These are phyloP conservation scores for Fusarium pilosicola DNA, from an alignment of 2,329 filamentous ascomycete genomes.

Conservation along the genomic window DNA sequence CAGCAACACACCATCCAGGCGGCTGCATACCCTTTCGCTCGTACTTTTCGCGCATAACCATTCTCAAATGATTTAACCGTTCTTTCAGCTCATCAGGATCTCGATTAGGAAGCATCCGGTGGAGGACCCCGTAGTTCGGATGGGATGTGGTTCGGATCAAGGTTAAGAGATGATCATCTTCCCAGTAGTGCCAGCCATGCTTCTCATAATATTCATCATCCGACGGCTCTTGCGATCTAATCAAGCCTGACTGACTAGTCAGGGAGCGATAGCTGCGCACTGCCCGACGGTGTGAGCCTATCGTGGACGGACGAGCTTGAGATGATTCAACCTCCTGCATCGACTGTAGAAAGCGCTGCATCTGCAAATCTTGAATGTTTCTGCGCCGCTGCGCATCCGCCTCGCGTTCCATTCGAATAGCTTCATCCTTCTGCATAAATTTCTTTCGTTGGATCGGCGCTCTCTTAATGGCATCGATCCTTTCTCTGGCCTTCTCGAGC, in stretches of 20 bases:
- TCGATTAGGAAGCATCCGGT: slow-evolving; percentile 26
- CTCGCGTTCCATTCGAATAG: slow-evolving; percentile 4
- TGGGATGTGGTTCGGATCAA: slow-evolving; percentile 34
- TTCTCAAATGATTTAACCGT: slow-evolving; percentile 35
- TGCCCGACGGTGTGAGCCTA: background rate
- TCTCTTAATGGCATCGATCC: slow-evolving; percentile 3
- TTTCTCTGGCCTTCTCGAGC: slow-evolving; percentile 17
- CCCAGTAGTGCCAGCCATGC: slow-evolving; percentile 41
- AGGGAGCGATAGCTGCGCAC: slow-evolving; percentile 1
- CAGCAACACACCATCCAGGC: slow-evolving; percentile 43
- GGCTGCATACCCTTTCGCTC: slow-evolving; percentile 23
- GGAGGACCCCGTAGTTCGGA: slow-evolving; percentile 23
- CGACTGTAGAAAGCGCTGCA: slow-evolving; percentile 36
- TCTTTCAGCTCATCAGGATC: slow-evolving; percentile 29
- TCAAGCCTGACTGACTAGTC: background rate
- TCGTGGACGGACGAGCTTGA: background rate
- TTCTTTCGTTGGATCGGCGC: slow-evolving; percentile 2
- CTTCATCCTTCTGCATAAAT: slow-evolving; percentile 13
- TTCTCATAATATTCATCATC: slow-evolving; percentile 32
- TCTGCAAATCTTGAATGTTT: slow-evolving; percentile 14
- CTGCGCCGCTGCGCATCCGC: background rate
- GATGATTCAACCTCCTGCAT: slow-evolving; percentile 12
- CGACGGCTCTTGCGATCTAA: background rate
- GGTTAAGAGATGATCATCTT: slow-evolving; percentile 43
- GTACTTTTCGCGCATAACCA: slow-evolving; percentile 34